Evolutionary conservation across 225 moss, liverwort and hornwort genomes (phyloP).

Genomic region (Takakia lepidozioides): DNA sequence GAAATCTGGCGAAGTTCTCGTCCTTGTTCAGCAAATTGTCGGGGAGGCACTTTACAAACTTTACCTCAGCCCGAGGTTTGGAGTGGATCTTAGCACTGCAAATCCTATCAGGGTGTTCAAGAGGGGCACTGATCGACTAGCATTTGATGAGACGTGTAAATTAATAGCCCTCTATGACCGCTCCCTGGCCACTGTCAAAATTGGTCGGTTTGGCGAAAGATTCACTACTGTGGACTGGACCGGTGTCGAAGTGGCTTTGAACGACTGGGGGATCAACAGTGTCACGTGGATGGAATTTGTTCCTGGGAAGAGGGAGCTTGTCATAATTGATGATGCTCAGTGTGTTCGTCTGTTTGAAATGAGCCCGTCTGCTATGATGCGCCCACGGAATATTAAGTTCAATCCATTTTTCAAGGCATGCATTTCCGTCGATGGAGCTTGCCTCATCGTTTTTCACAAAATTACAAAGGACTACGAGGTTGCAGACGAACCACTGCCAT

Average conservation of each 20-base stretch:
- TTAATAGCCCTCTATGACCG: slow-evolving; percentile 32
- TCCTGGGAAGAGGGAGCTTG: slow-evolving; percentile 33
- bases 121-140: slow-evolving; percentile 19
- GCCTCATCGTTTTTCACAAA: slow-evolving; percentile 24
- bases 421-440: slow-evolving; percentile 41
- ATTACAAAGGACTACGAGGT: too few species aligned
- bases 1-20: slow-evolving; percentile 18
- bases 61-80: slow-evolving; percentile 18
- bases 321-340: slow-evolving; percentile 26
- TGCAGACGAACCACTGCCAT: neutral
- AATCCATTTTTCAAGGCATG: slow-evolving; percentile 16
- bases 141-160: slow-evolving; percentile 36
- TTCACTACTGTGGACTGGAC: slow-evolving; percentile 26
- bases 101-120: slow-evolving; percentile 2
- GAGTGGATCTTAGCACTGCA: neutral
- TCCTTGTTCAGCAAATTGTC: slow-evolving; percentile 8
- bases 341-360: slow-evolving; percentile 32
- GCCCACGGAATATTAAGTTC: slow-evolving; percentile 27
- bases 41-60: slow-evolving; percentile 4
- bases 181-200: slow-evolving; percentile 2
- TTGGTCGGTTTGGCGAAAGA: slow-evolving; percentile 23
- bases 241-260: slow-evolving; percentile 17
- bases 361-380: slow-evolving; percentile 20
- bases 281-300: slow-evolving; percentile 55
- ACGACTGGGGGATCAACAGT: slow-evolving; percentile 6